Evolutionary conservation across 345 rosid species (phyloP).

Genomic region (Zanthoxylum bungeanum): DNA sequence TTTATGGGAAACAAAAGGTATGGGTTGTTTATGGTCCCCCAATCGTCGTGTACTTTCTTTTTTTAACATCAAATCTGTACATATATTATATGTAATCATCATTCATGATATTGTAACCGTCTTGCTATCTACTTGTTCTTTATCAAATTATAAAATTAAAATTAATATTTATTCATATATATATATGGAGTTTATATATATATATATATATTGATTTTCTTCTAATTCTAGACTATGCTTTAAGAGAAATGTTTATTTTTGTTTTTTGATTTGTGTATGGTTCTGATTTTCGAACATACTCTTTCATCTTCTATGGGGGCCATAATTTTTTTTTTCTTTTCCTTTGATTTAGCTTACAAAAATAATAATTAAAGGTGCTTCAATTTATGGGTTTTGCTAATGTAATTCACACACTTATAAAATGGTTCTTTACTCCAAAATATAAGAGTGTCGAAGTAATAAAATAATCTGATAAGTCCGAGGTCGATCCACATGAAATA

Average conservation of each 20-base stretch:
- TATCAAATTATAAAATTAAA: too few species aligned
- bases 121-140: neutral
- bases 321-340: neutral
- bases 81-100: slow-evolving; percentile 12
- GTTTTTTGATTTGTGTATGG: neutral
- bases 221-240: neutral
- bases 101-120: slow-evolving; percentile 12
- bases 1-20: slow-evolving; percentile 27
- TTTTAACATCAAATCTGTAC: slow-evolving; percentile 15
- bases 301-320: neutral
- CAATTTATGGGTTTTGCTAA: too few species aligned
- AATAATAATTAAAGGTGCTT: too few species aligned
- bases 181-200: neutral
- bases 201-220: neutral
- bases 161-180: neutral
- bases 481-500: too few species aligned
- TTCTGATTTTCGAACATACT: neutral
- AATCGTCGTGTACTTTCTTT: slow-evolving; percentile 17
- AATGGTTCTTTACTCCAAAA: too few species aligned
- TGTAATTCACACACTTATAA: too few species aligned
- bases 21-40: slow-evolving; percentile 60
- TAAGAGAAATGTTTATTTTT: neutral
- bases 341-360: too few species aligned
- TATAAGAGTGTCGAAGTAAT: too few species aligned
- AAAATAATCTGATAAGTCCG: too few species aligned